These are phyloP conservation scores for Nepenthes alata DNA, from an alignment of 179 eudicot genomes.

Conservation along the genomic window DNA sequence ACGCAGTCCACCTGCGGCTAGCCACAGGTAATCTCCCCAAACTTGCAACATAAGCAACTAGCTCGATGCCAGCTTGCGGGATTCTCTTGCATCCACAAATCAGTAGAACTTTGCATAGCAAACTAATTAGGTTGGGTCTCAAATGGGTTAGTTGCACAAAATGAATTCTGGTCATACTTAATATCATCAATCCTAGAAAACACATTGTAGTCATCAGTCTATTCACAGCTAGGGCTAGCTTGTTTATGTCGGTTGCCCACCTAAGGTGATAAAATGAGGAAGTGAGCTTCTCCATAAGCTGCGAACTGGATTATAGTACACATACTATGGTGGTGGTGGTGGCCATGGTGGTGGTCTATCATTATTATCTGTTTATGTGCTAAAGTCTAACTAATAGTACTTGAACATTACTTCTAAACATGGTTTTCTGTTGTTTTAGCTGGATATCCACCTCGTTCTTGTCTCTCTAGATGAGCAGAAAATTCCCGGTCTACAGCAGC, in stretches of 20 bases:
- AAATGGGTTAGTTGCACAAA: no score
- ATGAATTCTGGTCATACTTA: no score
- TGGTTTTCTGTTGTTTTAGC: slow-evolving; percentile 25
- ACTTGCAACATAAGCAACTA: no score
- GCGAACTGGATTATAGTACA: not conserved
- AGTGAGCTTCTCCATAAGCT: not conserved
- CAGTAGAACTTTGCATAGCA: no score
- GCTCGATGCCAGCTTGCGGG: no score
- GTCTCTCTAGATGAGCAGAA: slow-evolving; percentile 41
- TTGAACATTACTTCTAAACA: slow-evolving; percentile 9
- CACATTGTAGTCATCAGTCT: not conserved
- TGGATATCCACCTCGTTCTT: slow-evolving; percentile 40
- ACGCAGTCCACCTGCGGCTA: no score
- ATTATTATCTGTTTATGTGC: not conserved
- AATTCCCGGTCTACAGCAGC: slow-evolving; percentile 25
- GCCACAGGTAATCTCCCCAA: no score
- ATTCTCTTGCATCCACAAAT: no score
- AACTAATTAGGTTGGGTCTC: no score
- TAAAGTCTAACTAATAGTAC: not conserved
- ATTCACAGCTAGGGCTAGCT: not conserved
- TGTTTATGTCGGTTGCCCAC: not conserved
- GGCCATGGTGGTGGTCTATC: no score
- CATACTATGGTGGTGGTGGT: not conserved
- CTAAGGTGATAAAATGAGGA: not conserved
- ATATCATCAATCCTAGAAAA: no score